Evolutionary conservation across 1,139 yeast species (phyloP).

Genomic region (Diutina neorugosa): DNA sequence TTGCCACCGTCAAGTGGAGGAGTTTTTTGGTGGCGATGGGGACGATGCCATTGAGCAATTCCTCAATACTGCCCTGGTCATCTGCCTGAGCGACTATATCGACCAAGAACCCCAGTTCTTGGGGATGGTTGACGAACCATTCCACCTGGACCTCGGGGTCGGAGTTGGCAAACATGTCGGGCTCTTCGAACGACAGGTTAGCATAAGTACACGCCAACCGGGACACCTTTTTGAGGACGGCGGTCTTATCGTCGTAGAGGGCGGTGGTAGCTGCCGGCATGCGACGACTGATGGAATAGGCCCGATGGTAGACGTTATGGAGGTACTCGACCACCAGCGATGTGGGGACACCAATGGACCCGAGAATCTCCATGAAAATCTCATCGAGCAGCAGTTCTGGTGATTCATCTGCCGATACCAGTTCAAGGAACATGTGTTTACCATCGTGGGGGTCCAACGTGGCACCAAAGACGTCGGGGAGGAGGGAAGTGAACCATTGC

Average conservation of each 20-base stretch:
- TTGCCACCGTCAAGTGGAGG: conserved; percentile 23
- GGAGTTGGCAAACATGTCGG: conserved; percentile 47
- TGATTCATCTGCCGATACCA: conserved; percentile 26
- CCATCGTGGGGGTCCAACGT: conserved; percentile 13
- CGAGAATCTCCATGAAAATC: conserved; percentile 40
- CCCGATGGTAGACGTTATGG: conserved; percentile 27
- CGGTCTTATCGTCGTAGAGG: conserved; percentile 22
- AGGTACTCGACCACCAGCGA: conserved; percentile 34
- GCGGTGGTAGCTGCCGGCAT: conserved; percentile 30
- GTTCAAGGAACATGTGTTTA: conserved; percentile 19
- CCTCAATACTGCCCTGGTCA: conserved; percentile 55
- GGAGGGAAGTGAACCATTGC: conserved; percentile 9
- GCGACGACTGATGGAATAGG: conserved; percentile 25
- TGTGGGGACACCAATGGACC: conserved; percentile 36
- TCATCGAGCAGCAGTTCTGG: conserved; percentile 26
- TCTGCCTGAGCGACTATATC: conserved; percentile 47
- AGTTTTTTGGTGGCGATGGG: conserved; percentile 29
- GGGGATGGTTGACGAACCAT: conserved; percentile 18
- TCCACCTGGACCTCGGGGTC: conserved; percentile 19
- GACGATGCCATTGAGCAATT: conserved; percentile 44
- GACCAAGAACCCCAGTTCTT: conserved; percentile 40
- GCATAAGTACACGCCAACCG: conserved; percentile 56
- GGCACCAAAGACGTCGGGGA: conserved; percentile 30
- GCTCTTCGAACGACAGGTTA: conserved; percentile 54
- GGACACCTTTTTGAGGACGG: conserved; percentile 36